Evolutionary conservation across 2,329 filamentous ascomycete species (phyloP).

Genomic region (Claviceps digitariae): DNA sequence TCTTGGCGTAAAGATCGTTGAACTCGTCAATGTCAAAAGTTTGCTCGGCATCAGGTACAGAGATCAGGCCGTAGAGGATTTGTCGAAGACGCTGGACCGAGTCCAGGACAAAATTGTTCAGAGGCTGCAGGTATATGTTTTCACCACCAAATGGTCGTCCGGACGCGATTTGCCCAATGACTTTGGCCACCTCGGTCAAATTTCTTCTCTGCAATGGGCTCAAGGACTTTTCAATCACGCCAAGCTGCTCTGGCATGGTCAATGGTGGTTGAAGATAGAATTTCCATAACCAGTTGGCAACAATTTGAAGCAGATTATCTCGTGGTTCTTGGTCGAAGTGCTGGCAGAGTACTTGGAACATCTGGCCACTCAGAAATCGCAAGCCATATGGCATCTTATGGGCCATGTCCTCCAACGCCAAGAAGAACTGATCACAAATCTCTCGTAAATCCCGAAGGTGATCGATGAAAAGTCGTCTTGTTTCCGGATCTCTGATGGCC

Average conservation of each 20-base stretch:
- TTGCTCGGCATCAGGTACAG: slow-evolving; percentile 71
- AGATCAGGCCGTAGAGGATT: slow-evolving; percentile 65
- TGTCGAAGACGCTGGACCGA: slow-evolving; percentile 67
- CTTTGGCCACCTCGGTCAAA: slow-evolving; percentile 77
- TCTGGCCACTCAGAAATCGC: slow-evolving; percentile 75
- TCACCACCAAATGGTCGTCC: slow-evolving; percentile 85
- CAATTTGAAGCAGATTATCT: slow-evolving; percentile 65
- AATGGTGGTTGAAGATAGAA: slow-evolving; percentile 86
- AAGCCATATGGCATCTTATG: slow-evolving; percentile 88
- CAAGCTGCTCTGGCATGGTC: slow-evolving; percentile 80
- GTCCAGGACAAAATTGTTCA: slow-evolving; percentile 83
- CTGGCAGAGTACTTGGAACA: slow-evolving; percentile 62
- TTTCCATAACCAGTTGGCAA: slow-evolving; percentile 87
- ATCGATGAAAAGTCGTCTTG: slow-evolving; percentile 81
- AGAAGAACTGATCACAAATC: slow-evolving; percentile 83
- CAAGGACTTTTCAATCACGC: slow-evolving; percentile 78
- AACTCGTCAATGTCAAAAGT: slow-evolving; percentile 98
- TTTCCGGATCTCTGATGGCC: slow-evolving; percentile 92
- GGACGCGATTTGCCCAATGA: slow-evolving; percentile 77
- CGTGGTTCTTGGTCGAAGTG: slow-evolving; percentile 72
- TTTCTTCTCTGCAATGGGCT: slow-evolving; percentile 91
- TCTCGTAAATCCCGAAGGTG: slow-evolving; percentile 89
- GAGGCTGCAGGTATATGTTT: slow-evolving; percentile 86
- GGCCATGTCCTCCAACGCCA: slow-evolving; percentile 66
- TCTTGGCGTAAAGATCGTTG: slow-evolving; percentile 93